Evolutionary conservation across 2,329 filamentous ascomycete species (phyloP).

Genomic region (Alternaria panax): DNA sequence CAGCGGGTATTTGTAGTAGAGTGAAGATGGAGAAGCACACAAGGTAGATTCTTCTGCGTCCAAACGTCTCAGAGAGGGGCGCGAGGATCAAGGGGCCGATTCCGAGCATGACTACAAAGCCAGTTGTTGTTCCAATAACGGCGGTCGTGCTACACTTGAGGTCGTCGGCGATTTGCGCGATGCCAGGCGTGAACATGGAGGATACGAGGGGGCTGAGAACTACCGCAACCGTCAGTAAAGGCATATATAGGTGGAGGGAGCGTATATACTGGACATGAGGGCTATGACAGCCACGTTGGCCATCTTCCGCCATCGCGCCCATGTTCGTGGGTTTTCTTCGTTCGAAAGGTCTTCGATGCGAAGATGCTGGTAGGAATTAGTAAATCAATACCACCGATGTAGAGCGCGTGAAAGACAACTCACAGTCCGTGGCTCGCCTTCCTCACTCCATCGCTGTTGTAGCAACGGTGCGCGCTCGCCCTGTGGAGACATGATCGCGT

Average conservation of each 20-base stretch:
- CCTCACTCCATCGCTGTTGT: slow-evolving; percentile 37
- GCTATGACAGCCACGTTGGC: slow-evolving; percentile 60
- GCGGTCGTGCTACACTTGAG: slow-evolving; percentile 51
- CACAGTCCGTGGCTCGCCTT: slow-evolving; percentile 46
- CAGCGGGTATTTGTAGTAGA: slow-evolving; percentile 57
- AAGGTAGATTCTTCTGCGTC: slow-evolving; percentile 55
- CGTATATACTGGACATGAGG: slow-evolving; percentile 54
- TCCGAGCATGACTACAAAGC: slow-evolving; percentile 60
- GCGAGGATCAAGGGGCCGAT: slow-evolving; percentile 57
- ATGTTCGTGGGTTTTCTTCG: slow-evolving; percentile 56
- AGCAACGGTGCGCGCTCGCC: slow-evolving; percentile 53
- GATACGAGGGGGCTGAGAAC: slow-evolving; percentile 57
- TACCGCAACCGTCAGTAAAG: slow-evolving; percentile 18
- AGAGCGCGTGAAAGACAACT: slow-evolving; percentile 5
- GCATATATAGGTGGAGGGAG: background rate
- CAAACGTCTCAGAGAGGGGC: slow-evolving; percentile 58
- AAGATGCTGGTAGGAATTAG: slow-evolving; percentile 29
- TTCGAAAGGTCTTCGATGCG: slow-evolving; percentile 43
- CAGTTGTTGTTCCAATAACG: slow-evolving; percentile 60
- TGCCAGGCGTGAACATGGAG: slow-evolving; percentile 62
- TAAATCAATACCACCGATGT: background rate
- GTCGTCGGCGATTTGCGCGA: slow-evolving; percentile 58
- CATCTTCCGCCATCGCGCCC: slow-evolving; percentile 56
- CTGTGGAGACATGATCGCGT: slow-evolving; percentile 24
- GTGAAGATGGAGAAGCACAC: slow-evolving; percentile 56